Evolutionary conservation across 495 filamentous ascomycete genomes (phyloP), one percentile per base, ranked within the genome.

Genomic region (Penicillium atrosanguineum): DNA sequence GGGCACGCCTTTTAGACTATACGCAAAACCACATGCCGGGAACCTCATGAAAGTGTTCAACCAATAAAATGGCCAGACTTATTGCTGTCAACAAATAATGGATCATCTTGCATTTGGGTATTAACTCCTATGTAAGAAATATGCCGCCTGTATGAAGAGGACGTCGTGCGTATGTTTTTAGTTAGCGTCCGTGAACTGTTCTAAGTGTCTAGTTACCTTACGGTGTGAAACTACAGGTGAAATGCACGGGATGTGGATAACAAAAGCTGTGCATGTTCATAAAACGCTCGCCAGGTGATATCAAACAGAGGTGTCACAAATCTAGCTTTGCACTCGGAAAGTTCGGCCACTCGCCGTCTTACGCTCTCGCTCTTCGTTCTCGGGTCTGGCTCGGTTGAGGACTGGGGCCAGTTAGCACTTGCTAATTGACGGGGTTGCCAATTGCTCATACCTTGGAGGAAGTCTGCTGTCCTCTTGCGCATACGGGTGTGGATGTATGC

Each of bases 401-500:
- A 97, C 89, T 92, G 58, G 38, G 47, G 16, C 7, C 37, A 11
- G 43, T 79, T 65, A 80, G 67, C 45, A 58, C 46, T 20, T 3
- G 21, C 19, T 28, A 36, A 34, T 21, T 46, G 4, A 46, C 12
- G 23, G 26, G 21, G 4, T 45, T 37, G 34, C 2, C 0, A 56
- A 31, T 16, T 38, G 7, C 38, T 61, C 75, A 60, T 75, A 91
- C 89, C 89, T 82, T 99, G 95, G 44, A 99, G 82, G 77, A 97
- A 97, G 70, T 99, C 95, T 31, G 95, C 95, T 19, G 95, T 97
- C 65, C 94, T 83, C 71, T 90, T 87, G 60, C 94, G 84, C 94
- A 99, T 99, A 64, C 94, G 83, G 12, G 91, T 93, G 79, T 99
- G 94, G 61, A 99, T 97, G 69, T 96, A 98, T 41, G 95, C 94